Evolutionary conservation across 1,284 basidiomycete species (phyloP), one percentile per base, ranked within the genome.

Genomic region (Psilocybe mexicana): DNA sequence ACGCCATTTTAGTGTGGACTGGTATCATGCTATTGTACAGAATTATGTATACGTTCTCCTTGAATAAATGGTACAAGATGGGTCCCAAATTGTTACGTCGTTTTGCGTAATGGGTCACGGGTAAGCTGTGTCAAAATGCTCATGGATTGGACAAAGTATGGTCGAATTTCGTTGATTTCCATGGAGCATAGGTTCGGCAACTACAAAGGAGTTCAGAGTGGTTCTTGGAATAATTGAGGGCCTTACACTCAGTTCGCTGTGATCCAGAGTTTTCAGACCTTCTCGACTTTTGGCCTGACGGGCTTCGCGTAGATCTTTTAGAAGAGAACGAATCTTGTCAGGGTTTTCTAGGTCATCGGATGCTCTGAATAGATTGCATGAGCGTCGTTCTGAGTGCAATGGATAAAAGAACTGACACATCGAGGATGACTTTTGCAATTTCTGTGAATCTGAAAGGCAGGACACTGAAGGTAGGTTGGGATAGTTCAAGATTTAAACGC

Each of bases 281-380:
- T 90, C 84, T 59, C 95, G 78, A 74, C 92, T 90, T 72, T 99
- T 99, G 28, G 93, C 90, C 72, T 98, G 96, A 45, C 96, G 83
- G 14, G 92, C 92, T 76, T 99, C 96, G 14, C 94, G 89, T 35
- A 99, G 81, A 70, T 98, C 95, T 72, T 98, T 96, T 43, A 99
- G 81, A 2, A 98, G 74, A 1, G 88, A 86, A 1, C 94, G 85
- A 14, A 99, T 78, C 62, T 85, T 87, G 55, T 94, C 93, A 0
- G 94, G 85, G 52, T 88, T 85, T 50, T 88, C 82, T 1, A 98
- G 75, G 66, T 99, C 96, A 68, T 98, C 95, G 6, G 92, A 80
- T 0, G 96, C 96, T 0, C 96, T 98, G 65, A 12, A 57, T 18
- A 18, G 11, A 42, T 23, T 18, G 49, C 40, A 30, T 55, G 40